Evolutionary conservation across 1,284 basidiomycete genomes (phyloP).

Genomic region (Mycosarcoma maydis): DNA sequence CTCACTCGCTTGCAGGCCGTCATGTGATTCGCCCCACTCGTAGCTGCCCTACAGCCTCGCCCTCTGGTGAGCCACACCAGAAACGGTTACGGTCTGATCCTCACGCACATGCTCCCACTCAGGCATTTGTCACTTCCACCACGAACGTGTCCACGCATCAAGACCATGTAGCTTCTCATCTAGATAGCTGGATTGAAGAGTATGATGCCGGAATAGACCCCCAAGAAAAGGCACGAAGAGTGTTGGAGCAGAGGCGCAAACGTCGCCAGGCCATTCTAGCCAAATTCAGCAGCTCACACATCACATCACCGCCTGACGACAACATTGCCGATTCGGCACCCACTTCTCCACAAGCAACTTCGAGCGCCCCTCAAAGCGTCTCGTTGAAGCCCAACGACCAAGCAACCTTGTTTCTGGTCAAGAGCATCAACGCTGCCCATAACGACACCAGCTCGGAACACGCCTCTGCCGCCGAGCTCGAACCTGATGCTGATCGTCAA

Average conservation of each 20-base stretch:
- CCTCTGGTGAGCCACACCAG: slow-evolving; percentile 7
- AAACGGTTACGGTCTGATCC: slow-evolving; percentile 15
- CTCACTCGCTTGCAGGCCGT: slow-evolving; percentile 3
- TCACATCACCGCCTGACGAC: neutral
- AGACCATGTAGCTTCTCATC: neutral
- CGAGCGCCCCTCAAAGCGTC: neutral
- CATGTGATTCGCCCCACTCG: neutral
- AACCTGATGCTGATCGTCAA: slow-evolving; percentile 37
- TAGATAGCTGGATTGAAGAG: slow-evolving; percentile 25
- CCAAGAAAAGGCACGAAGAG: slow-evolving; percentile 18
- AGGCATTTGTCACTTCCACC: neutral
- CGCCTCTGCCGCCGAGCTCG: slow-evolving; percentile 49
- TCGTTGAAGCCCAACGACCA: neutral
- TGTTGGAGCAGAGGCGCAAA: slow-evolving; percentile 53
- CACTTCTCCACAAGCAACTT: too few relatives aligned
- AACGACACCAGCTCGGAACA: neutral
- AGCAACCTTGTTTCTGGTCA: slow-evolving; percentile 14
- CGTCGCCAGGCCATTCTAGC: slow-evolving; percentile 44
- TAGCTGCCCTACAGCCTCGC: slow-evolving; percentile 5
- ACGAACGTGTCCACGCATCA: neutral
- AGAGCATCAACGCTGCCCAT: neutral
- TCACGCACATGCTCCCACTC: neutral
- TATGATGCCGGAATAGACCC: slow-evolving; percentile 31
- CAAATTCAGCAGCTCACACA: slow-evolving; percentile 22
- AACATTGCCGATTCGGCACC: neutral